Evolutionary conservation across 2,329 filamentous ascomycete species (phyloP).

Genomic region (Macroventuria anomochaeta): DNA sequence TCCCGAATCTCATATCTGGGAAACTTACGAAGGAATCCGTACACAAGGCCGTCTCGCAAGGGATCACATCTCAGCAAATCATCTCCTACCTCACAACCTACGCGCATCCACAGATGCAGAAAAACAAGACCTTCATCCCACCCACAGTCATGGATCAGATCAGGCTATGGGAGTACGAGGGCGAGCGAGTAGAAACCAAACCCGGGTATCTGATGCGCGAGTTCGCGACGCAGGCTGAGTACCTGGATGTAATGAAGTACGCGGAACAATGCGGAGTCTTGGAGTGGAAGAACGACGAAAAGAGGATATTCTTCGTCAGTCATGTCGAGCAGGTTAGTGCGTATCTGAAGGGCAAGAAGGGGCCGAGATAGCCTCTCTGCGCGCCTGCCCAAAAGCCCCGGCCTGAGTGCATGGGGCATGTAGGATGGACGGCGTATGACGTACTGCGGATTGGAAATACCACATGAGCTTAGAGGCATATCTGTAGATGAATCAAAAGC

Average conservation of each 20-base stretch:
- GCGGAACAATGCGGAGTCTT: slow-evolving; percentile 90
- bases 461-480: background rate
- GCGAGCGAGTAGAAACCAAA: slow-evolving; percentile 87
- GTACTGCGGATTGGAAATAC: background rate
- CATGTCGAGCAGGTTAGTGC: slow-evolving; percentile 86
- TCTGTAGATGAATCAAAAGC: background rate
- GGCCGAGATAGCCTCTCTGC: background rate
- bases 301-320: slow-evolving; percentile 88
- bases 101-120: slow-evolving; percentile 92
- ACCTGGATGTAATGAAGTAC: slow-evolving; percentile 72
- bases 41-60: slow-evolving; percentile 82
- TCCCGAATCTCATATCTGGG: slow-evolving; percentile 91
- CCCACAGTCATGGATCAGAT: slow-evolving; percentile 98
- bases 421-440: background rate
- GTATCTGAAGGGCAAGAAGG: slow-evolving; percentile 68
- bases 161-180: slow-evolving; percentile 94
- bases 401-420: background rate
- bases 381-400: background rate
- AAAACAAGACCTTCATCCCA: slow-evolving; percentile 78
- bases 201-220: slow-evolving; percentile 89
- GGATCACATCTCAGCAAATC: slow-evolving; percentile 95
- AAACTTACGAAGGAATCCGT: slow-evolving; percentile 89
- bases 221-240: slow-evolving; percentile 75
- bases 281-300: slow-evolving; percentile 81
- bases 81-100: slow-evolving; percentile 91